Evolutionary conservation across 768 basidiomycete genomes (phyloP), one percentile per base, ranked within the genome.

Genomic region (Mycena epipterygia): DNA sequence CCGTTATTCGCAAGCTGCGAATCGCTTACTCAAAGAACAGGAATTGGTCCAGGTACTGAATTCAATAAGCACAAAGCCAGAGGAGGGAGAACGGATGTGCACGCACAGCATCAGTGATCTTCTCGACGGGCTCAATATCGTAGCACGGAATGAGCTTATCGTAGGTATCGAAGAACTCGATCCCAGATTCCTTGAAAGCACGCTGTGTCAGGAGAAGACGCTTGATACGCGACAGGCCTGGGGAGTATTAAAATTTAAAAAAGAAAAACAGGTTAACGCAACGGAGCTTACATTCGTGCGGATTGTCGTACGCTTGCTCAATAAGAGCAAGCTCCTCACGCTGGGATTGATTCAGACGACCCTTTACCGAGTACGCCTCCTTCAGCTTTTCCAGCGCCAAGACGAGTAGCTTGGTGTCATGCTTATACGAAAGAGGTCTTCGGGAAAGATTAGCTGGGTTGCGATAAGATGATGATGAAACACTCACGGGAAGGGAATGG

Each of bases 221-320:
- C 86, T 99, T 99, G 86, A 99, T 98, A 62, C 98, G 95, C 3
- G 97, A 98, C 59, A 99, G 83, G 80, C 92, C 91, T 92, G 72
- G 21, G 17, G 3, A 60, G 3, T 21, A 44, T 17, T 42, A 37
- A 53, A 44, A 44, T 17, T 42, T 33, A 53, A 44, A 61, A 46
- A 77, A 32, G 62, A 29, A 7, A 33, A 35, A 41, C 42, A 53
- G 16, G 39, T 13, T 60, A 1, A 55, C 33, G 11, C 16, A 65
- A 25, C 2, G 16, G 1, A 21, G 59, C 88, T 76, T 75, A 91
- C 96, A 98, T 86, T 99, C 98, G 81, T 99, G 98, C 32, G 98
- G 98, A 78, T 99, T 99, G 80, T 99, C 98, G 80, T 99, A 99
- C 5, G 97, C 97, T 82, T 99, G 98, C 78, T 99, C 98, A 70